Conservation (phyloP, 176 grass and related monocot genomes). For the barley (Hordeum vulgare) region DNA sequence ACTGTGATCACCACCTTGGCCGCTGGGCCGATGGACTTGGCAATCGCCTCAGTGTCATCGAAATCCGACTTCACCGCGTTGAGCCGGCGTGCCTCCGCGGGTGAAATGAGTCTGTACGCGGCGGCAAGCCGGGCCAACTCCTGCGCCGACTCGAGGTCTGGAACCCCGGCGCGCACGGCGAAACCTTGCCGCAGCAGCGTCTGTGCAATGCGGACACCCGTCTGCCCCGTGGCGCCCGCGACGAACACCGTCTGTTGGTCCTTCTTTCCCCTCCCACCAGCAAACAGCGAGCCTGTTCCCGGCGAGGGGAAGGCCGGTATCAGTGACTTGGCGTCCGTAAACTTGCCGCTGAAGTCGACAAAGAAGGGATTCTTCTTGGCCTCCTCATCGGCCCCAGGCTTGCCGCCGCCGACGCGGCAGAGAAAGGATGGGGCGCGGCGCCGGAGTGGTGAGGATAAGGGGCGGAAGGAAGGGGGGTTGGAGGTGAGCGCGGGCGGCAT, state of each 20-base stretch:
- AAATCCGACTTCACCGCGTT: slow-evolving; percentile 70
- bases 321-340: slow-evolving; percentile 45
- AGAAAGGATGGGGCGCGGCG: slow-evolving; percentile 25
- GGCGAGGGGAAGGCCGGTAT: slow-evolving; percentile 48
- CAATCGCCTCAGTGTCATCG: slow-evolving; percentile 60
- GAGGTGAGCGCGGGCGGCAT: slow-evolving; percentile 95
- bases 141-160: slow-evolving; percentile 65
- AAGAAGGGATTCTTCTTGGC: slow-evolving; percentile 54
- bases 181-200: slow-evolving; percentile 77
- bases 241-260: slow-evolving; percentile 80
- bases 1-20: slow-evolving; percentile 86
- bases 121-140: slow-evolving; percentile 67
- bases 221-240: slow-evolving; percentile 79
- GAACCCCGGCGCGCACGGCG: slow-evolving; percentile 66
- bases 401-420: slow-evolving; percentile 33
- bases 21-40: slow-evolving; percentile 88
- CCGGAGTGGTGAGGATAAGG: slow-evolving; percentile 26
- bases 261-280: slow-evolving; percentile 39
- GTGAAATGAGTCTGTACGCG: slow-evolving; percentile 68
- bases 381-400: slow-evolving; percentile 29
- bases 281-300: slow-evolving; percentile 32
- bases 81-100: slow-evolving; percentile 52
- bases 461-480: slow-evolving; percentile 59
- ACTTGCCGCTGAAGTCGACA: slow-evolving; percentile 52
- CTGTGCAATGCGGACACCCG: slow-evolving; percentile 59